These are phyloP conservation scores for Stephania cephalantha DNA, from an alignment of 164 flowering plant genomes.

Conservation along the genomic window DNA sequence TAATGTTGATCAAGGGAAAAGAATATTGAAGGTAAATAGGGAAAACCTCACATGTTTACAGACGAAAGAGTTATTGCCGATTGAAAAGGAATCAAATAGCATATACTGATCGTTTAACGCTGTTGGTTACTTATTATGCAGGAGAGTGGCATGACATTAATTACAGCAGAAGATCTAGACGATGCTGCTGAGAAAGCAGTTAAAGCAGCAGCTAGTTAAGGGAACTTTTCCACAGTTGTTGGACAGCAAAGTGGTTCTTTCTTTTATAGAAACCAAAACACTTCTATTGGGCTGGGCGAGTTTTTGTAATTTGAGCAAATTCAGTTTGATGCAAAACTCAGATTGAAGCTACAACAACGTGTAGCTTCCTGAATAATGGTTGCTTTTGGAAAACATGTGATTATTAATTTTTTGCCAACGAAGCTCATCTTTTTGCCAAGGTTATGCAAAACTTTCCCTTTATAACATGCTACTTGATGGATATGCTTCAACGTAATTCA, in stretches of 20 bases:
- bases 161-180: slow-evolving; percentile 91
- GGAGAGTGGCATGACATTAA: slow-evolving; percentile 71
- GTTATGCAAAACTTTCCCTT: neutral
- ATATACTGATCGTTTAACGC: neutral
- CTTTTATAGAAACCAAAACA: neutral
- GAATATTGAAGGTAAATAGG: slow-evolving; percentile 75
- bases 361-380: slow-evolving; percentile 10
- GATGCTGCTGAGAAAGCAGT: slow-evolving; percentile 98
- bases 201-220: slow-evolving; percentile 39
- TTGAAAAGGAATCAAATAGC: neutral
- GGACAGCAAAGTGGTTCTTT: slow-evolving; percentile 2
- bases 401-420: neutral
- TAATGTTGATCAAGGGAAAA: slow-evolving; percentile 95
- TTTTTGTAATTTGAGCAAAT: neutral
- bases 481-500: neutral
- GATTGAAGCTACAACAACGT: slow-evolving; percentile 4
- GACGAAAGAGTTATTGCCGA: neutral
- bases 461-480: neutral
- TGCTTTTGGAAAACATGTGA: neutral
- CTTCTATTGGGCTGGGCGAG: neutral
- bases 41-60: neutral
- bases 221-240: neutral
- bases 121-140: slow-evolving; percentile 13
- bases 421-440: neutral
- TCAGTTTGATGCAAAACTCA: slow-evolving; percentile 2